Evolutionary conservation across 1,284 basidiomycete genomes (phyloP).

Genomic region (Pholiota adiposa): DNA sequence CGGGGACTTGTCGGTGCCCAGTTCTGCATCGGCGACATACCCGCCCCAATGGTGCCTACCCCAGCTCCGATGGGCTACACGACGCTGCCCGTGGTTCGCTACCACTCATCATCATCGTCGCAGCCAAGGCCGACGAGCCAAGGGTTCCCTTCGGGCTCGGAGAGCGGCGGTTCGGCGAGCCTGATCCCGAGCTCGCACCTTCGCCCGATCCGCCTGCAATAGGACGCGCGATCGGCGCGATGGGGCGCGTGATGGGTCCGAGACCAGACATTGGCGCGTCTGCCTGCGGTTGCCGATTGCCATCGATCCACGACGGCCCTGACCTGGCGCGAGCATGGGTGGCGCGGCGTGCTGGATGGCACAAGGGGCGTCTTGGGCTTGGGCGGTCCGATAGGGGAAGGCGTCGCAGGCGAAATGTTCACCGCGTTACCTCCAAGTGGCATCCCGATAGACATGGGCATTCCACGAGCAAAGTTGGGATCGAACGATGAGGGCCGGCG

Average conservation of each 20-base stretch:
- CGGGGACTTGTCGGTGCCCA: slow-evolving; percentile 54
- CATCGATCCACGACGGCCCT: slow-evolving; percentile 36
- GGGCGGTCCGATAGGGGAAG: slow-evolving; percentile 63
- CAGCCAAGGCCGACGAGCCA: slow-evolving; percentile 76
- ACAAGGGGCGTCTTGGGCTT: slow-evolving; percentile 44
- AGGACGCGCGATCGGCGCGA: slow-evolving; percentile 55
- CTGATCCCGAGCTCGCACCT: slow-evolving; percentile 59
- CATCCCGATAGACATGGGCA: slow-evolving; percentile 34
- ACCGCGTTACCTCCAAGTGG: slow-evolving; percentile 21
- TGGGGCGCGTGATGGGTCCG: slow-evolving; percentile 60
- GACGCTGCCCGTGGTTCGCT: slow-evolving; percentile 43
- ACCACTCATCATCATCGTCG: slow-evolving; percentile 83
- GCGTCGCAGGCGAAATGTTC: slow-evolving; percentile 34
- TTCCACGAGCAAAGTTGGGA: slow-evolving; percentile 39
- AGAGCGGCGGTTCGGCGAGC: slow-evolving; percentile 65
- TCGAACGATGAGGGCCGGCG: slow-evolving; percentile 50
- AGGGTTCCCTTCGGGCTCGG: slow-evolving; percentile 70
- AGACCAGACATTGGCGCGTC: slow-evolving; percentile 32
- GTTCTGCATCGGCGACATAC: slow-evolving; percentile 44
- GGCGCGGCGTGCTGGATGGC: slow-evolving; percentile 26
- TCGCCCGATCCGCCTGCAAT: slow-evolving; percentile 35
- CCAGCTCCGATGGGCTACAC: slow-evolving; percentile 40
- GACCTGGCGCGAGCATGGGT: slow-evolving; percentile 36
- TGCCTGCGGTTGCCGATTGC: slow-evolving; percentile 19
- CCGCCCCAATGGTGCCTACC: slow-evolving; percentile 27